phyloP scores from a whole-genome alignment of 2,329 filamentous ascomycete species.

The Escovopsis sp. region DNA sequence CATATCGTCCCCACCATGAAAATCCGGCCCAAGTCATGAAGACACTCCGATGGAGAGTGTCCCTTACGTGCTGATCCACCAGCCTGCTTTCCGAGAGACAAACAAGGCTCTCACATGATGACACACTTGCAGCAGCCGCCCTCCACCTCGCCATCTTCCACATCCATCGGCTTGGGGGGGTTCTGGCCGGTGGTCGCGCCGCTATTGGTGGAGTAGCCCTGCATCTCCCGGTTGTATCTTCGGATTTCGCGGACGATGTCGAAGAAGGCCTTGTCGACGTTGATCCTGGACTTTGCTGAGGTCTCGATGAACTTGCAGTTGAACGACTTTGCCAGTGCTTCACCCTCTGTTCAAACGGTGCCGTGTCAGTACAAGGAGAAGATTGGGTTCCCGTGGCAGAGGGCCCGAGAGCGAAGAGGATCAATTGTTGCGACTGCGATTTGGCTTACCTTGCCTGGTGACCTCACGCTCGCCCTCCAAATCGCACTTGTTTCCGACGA shows the following conservation, averaged over 20 bases:
- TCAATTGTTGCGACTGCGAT: too few species aligned
- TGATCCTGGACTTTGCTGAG: slow-evolving; percentile 93
- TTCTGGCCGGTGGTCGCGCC: slow-evolving; percentile 47
- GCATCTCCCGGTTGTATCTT: slow-evolving; percentile 97
- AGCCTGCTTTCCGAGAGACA: too few species aligned
- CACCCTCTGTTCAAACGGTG: slow-evolving; percentile 90
- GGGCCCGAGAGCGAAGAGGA: too few species aligned
- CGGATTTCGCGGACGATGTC: slow-evolving; percentile 96
- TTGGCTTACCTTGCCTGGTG: slow-evolving; percentile 64
- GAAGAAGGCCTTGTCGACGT: slow-evolving; percentile 97
- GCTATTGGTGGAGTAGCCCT: slow-evolving; percentile 63
- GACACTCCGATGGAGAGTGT: neutral
- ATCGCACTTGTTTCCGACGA: slow-evolving; percentile 99
- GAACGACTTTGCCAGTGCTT: slow-evolving; percentile 72
- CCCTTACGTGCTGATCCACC: neutral
- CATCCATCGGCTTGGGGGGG: slow-evolving; percentile 61
- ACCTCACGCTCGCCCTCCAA: slow-evolving; percentile 85
- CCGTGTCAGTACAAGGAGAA: too few species aligned
- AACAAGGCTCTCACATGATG: slow-evolving; percentile 53
- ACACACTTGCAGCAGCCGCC: slow-evolving; percentile 79
- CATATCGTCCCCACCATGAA: slow-evolving; percentile 5
- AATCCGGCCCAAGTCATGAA: slow-evolving; percentile 4
- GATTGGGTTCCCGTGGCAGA: too few species aligned
- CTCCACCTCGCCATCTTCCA: slow-evolving; percentile 53
- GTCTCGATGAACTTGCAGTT: slow-evolving; percentile 99